phyloP scores from a whole-genome alignment of 257 asterid species.

The Leonotis leonurus region DNA sequence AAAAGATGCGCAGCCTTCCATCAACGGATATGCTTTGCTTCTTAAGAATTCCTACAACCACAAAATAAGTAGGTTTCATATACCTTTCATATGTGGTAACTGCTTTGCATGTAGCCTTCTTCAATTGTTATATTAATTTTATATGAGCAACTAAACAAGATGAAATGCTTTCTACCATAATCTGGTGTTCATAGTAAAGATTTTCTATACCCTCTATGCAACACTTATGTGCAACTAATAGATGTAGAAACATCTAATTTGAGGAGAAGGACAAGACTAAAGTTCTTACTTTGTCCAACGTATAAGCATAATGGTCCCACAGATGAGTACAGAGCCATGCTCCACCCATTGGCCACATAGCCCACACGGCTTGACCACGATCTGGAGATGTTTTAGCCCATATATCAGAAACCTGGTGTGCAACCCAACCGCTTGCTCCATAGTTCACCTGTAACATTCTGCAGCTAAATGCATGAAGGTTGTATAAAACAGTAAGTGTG shows the following conservation, averaged over 20 bases:
- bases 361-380: slow-evolving; percentile 54
- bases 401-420: slow-evolving; percentile 70
- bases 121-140: not conserved
- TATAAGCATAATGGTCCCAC: slow-evolving; percentile 73
- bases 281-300: slow-evolving; percentile 58
- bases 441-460: slow-evolving; percentile 76
- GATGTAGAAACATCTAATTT: not conserved
- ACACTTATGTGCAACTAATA: not conserved
- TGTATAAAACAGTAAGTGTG: slow-evolving; percentile 17
- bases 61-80: too few species aligned
- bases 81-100: too few species aligned
- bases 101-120: not conserved
- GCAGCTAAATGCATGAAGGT: slow-evolving; percentile 53
- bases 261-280: too few species aligned
- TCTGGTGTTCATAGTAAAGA: too few species aligned
- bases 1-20: slow-evolving; percentile 62
- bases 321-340: slow-evolving; percentile 82
- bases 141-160: too few species aligned
- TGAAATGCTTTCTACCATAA: too few species aligned
- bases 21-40: slow-evolving; percentile 53
- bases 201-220: too few species aligned
- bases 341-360: slow-evolving; percentile 87
- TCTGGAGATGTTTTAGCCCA: slow-evolving; percentile 83
- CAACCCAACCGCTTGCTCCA: slow-evolving; percentile 75
- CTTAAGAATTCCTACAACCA: slow-evolving; percentile 44